These are phyloP conservation scores for Chlamydomonas sp. DNA, from an alignment of 139 green algal species.

Conservation along the genomic window DNA sequence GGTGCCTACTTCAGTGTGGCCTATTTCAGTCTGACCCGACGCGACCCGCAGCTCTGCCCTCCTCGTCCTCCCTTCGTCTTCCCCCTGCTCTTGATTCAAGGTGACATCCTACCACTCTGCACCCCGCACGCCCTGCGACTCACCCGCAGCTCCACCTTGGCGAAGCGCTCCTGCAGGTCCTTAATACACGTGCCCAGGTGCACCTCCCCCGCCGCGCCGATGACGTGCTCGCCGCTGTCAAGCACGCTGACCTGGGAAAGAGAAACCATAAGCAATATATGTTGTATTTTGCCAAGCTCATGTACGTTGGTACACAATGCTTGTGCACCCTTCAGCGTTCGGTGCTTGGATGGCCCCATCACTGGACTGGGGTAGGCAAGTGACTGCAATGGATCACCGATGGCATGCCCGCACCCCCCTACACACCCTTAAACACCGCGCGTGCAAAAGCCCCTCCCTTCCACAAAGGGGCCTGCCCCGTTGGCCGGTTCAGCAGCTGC, in stretches of 20 bases:
- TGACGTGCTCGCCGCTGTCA: slow-evolving; percentile 88
- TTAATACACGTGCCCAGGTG: slow-evolving; percentile 97
- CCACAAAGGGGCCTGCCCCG: no score
- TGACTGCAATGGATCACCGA: no score
- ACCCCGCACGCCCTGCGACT: not conserved
- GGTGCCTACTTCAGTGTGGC: no score
- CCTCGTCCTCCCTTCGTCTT: not conserved
- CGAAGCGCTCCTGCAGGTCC: slow-evolving; percentile 95
- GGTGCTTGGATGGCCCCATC: slow-evolving; percentile 25
- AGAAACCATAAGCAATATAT: not conserved
- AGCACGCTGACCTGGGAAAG: slow-evolving; percentile 42
- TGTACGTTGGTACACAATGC: not conserved
- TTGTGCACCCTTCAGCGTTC: not conserved
- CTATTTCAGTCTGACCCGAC: not conserved
- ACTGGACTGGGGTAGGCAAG: not conserved
- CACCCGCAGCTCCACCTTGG: slow-evolving; percentile 83
- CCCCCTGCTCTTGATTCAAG: not conserved
- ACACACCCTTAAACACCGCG: no score
- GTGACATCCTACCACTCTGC: not conserved
- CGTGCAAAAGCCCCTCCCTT: no score
- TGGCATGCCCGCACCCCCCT: no score
- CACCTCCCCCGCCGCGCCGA: slow-evolving; percentile 95
- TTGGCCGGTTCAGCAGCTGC: not conserved
- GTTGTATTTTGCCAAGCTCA: not conserved
- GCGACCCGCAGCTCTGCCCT: not conserved